Evolutionary conservation across 2,329 filamentous ascomycete genomes (phyloP), one percentile per base, ranked within the genome.

Genomic region (Waltergamsia citrina): DNA sequence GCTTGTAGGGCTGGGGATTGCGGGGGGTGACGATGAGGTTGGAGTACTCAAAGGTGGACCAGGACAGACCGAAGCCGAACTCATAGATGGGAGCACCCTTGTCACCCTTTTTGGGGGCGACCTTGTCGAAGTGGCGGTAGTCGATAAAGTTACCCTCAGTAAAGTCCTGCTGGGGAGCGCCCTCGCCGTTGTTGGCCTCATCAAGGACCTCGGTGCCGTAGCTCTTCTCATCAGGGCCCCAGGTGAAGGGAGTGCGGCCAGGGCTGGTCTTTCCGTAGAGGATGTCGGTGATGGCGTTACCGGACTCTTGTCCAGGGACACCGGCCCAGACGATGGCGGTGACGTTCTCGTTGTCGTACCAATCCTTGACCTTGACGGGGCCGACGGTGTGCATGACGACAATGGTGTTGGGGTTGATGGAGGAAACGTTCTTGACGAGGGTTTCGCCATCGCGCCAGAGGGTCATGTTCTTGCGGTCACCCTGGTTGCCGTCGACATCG

Each of bases 401-500:
- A 39, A 96, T 81, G 10, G 87, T 94, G 69, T 95, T 94, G 62
- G 81, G 78, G 67, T 81, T 88, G 41, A 77, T 53, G 7, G 77
- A 68, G 1, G 85, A 78, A 9, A 94, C 85, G 31, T 82, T 86
- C 57, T 82, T 72, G 59, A 96, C 83, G 36, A 96, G 62, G 1
- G 71, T 68, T 34, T 96, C 86, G 26, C 85, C 88, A 38, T 78
- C 71, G 39, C 80, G 69, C 90, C 90, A 96, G 1, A 94, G 67
- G 0, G 87, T 94, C 24, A 98, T 67, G 60, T 98, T 95, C 49
- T 88, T 87, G 34, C 92, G 81, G 56, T 96, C 90, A 38, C 92
- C 92, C 38, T 70, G 65, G 53, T 95, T 95, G 35, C 76, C 81
- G 41, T 88, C 90, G 2, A 93, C 74, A 19, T 62, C 70, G 49